Conservation (phyloP, 768 basidiomycete genomes). For the Rhodosporidiobolus odoratus region DNA sequence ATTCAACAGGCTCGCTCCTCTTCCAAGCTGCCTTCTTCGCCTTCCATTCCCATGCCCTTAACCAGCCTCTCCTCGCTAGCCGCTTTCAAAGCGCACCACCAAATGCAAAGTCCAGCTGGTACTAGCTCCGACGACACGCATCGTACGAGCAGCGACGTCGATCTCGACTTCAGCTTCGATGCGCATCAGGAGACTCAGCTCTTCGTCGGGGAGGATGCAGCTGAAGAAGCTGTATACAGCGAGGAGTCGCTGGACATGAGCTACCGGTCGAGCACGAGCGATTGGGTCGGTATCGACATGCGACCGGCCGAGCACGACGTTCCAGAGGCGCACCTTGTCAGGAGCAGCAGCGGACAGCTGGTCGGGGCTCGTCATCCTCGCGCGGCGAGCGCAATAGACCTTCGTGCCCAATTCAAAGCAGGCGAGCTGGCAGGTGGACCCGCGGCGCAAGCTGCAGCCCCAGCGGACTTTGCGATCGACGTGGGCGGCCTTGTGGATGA, state of each 20-base stretch:
- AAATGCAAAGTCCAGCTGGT: neutral
- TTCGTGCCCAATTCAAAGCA: conserved; percentile 32
- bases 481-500: neutral
- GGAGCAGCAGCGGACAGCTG: conserved; percentile 23
- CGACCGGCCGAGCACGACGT: conserved; percentile 9
- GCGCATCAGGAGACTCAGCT: neutral
- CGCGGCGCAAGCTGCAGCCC: neutral
- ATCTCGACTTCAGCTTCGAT: conserved; percentile 28
- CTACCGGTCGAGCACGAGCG: too few species aligned
- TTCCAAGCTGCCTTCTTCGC: neutral
- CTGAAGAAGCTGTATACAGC: too few species aligned
- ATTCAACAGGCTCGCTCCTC: conserved; percentile 1
- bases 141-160: conserved; percentile 35
- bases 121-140: conserved; percentile 22
- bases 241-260: too few species aligned
- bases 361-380: conserved; percentile 7
- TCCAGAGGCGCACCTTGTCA: conserved; percentile 21
- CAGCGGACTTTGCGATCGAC: conserved; percentile 12
- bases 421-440: neutral
- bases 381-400: conserved; percentile 30
- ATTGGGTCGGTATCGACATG: conserved; percentile 31
- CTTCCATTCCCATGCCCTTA: neutral
- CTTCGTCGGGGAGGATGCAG: too few species aligned
- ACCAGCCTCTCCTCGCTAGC: conserved; percentile 28
- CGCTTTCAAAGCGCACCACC: conserved; percentile 18